A percentile compares a stretch with the other conserved stretches of the same genome.
Conservation (phyloP, 805 yeast genomes). For the Candida awuae region DNA sequence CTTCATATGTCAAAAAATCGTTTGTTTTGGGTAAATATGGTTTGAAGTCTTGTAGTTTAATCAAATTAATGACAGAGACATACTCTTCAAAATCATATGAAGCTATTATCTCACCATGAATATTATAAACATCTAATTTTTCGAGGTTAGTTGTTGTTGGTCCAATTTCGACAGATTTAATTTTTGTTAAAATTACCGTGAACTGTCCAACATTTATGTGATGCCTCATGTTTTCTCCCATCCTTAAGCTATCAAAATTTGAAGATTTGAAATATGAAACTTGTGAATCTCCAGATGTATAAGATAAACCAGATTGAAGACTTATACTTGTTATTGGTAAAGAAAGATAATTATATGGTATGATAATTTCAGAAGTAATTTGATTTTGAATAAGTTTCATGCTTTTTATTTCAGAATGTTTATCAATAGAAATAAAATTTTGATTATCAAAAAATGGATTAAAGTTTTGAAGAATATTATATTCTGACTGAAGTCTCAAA, state of each 20-base stretch:
- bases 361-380: background rate
- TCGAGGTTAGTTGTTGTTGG: background rate
- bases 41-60: background rate
- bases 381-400: no score
- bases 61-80: conserved; percentile 10
- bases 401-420: conserved; percentile 1
- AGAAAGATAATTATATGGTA: background rate
- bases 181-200: conserved; percentile 2
- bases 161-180: background rate
- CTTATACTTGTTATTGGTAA: background rate
- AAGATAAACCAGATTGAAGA: background rate
- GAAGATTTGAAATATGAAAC: conserved; percentile 5
- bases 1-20: conserved; percentile 8
- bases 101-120: conserved; percentile 4
- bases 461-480: no score
- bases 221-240: conserved; percentile 1
- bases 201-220: conserved; percentile 1
- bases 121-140: background rate
- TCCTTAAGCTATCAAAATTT: background rate
- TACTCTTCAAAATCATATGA: conserved; percentile 15
- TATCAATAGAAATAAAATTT: background rate
- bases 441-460: background rate
- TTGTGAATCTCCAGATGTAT: conserved; percentile 1
- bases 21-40: conserved; percentile 9
- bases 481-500: background rate